These are phyloP conservation scores for Penicillium sp. DNA, from an alignment of 2,329 filamentous ascomycete species.

Conservation along the genomic window DNA sequence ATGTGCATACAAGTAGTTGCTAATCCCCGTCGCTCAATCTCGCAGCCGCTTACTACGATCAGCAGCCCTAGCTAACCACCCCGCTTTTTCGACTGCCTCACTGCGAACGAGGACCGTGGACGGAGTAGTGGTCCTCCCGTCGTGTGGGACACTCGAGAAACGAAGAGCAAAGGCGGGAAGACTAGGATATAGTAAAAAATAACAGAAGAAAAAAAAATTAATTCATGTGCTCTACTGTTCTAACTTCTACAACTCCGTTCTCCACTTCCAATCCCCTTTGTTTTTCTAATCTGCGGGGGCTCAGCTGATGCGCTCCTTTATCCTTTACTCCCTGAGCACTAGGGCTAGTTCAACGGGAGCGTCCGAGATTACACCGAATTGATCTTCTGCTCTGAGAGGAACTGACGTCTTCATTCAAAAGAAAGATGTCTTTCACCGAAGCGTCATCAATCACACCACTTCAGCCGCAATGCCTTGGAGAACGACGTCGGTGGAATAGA, in stretches of 20 bases:
- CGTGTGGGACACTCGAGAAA: background rate
- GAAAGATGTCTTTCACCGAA: background rate
- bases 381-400: background rate
- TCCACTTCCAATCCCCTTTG: conserved; percentile 1
- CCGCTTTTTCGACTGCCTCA: conserved; percentile 18
- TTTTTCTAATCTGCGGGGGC: conserved; percentile 18
- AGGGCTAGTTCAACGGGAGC: background rate
- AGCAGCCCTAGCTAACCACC: conserved; percentile 24
- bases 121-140: background rate
- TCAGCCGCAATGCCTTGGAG: background rate
- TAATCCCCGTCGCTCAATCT: conserved; percentile 24
- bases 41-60: conserved; percentile 29
- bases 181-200: background rate
- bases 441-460: background rate
- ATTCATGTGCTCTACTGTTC: background rate
- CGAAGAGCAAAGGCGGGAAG: background rate
- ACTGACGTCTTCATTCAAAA: background rate
- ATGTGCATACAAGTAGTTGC: conserved; percentile 21
- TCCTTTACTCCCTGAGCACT: background rate
- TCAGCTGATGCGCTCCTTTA: conserved; percentile 9
- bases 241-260: background rate
- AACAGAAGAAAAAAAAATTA: background rate
- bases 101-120: conserved; percentile 2
- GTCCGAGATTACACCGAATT: conserved; percentile 1
- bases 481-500: background rate